A percentile compares a stretch with the other conserved stretches of the same genome.
These are phyloP conservation scores for Trypanosoma platydactyli DNA, from an alignment of 208 protist genomes.

Conservation along the genomic window DNA sequence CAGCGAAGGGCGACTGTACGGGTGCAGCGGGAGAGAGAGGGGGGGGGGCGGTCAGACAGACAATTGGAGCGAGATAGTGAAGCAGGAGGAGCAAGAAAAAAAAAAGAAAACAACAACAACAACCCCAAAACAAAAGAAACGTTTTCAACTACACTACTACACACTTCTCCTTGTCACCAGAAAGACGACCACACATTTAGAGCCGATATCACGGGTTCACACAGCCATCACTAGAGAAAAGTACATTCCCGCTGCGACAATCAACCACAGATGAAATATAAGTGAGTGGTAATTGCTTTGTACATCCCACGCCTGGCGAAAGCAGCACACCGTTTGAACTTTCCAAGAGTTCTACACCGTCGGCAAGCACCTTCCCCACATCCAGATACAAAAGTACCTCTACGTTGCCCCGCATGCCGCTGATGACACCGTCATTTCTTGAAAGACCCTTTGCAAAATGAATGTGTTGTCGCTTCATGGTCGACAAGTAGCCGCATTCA, in stretches of 20 bases:
- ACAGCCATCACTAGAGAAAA: neutral
- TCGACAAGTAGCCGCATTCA: constrained; percentile 71
- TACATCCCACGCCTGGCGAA: constrained; percentile 66
- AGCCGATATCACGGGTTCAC: too few species aligned
- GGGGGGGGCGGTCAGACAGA: too few species aligned
- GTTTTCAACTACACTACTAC: neutral
- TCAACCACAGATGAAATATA: constrained; percentile 76
- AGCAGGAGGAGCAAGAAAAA: too few species aligned
- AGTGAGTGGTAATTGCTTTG: constrained; percentile 53
- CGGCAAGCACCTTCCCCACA: constrained; percentile 46
- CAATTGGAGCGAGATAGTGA: too few species aligned
- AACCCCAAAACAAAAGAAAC: neutral
- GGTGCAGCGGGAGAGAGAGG: too few species aligned
- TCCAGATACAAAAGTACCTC: constrained; percentile 84
- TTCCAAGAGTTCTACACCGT: constrained; percentile 71
- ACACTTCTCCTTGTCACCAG: too few species aligned
- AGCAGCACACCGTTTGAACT: constrained; percentile 89
- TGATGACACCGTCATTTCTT: constrained; percentile 53
- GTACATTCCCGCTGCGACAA: constrained; percentile 29
- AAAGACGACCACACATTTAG: constrained; percentile 2
- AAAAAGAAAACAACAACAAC: constrained; percentile 12
- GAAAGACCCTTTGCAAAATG: constrained; percentile 85
- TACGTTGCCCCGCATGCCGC: constrained; percentile 73
- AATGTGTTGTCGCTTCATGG: constrained; percentile 87
- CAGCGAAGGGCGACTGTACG: too few species aligned